Conservation (phyloP, 306 rosid genomes). For the Amphicarpaea edgeworthii region DNA sequence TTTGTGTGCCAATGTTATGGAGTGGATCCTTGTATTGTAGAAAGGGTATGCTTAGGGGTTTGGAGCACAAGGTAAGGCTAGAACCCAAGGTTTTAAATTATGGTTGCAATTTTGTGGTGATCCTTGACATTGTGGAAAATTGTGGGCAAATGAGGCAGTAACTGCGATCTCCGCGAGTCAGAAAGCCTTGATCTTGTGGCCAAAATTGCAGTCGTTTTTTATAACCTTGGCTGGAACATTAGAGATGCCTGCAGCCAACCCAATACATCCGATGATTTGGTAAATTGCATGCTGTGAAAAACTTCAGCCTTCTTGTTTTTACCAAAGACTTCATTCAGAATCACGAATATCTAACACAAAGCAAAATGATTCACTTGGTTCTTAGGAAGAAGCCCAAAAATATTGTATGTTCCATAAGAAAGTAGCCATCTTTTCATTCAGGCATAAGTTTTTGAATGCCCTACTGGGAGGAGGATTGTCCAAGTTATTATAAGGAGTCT, state of each 20-base stretch:
- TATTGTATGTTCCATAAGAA: slow-evolving; percentile 6
- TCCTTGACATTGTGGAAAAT: no score
- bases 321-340: slow-evolving; percentile 7
- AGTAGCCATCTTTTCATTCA: background rate
- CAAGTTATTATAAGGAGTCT: no score
- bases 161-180: no score
- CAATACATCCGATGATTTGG: background rate
- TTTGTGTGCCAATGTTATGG: no score
- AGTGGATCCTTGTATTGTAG: no score
- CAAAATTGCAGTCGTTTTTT: no score
- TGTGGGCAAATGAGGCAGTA: no score
- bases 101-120: no score
- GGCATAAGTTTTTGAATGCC: slow-evolving; percentile 1
- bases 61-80: background rate
- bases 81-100: no score
- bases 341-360: slow-evolving; percentile 1
- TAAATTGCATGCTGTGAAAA: background rate
- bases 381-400: background rate
- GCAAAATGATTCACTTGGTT: background rate
- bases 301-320: background rate
- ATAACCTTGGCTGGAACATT: background rate
- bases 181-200: no score
- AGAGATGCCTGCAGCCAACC: background rate
- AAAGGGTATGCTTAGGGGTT: background rate
- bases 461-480: no score